A percentile compares a stretch with the other conserved stretches of the same genome.
These are phyloP conservation scores for Vitis amurensis DNA, from an alignment of 164 flowering plant species.

Conservation along the genomic window DNA sequence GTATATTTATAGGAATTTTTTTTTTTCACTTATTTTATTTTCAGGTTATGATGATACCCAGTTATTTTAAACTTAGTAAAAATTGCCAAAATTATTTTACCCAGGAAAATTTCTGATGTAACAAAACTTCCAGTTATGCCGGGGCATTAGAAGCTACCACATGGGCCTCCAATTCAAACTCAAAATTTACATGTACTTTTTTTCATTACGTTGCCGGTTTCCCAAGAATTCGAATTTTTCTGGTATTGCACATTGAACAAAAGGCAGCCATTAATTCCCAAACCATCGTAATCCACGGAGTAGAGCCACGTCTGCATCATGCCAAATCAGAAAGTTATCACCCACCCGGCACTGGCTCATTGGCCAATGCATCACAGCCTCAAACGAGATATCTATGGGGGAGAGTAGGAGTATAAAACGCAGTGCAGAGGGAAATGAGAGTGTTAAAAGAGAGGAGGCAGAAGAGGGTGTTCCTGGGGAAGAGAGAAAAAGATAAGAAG, in stretches of 20 bases:
- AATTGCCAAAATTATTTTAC: too few relatives aligned
- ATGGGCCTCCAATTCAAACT: too few relatives aligned
- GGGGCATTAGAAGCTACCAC: too few relatives aligned
- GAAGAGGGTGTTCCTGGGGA: neutral
- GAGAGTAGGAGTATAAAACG: slow-evolving; percentile 13
- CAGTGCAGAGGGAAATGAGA: too few relatives aligned
- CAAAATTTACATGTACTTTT: too few relatives aligned
- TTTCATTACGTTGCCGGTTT: too few relatives aligned
- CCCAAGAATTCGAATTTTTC: neutral
- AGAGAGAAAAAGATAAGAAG: neutral
- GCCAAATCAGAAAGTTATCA: slow-evolving; percentile 11
- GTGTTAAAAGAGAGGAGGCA: neutral
- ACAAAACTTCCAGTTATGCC: too few relatives aligned
- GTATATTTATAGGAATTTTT: too few relatives aligned
- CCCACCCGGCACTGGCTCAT: slow-evolving; percentile 12
- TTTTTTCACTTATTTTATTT: too few relatives aligned
- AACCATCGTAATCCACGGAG: neutral
- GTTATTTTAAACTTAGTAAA: too few relatives aligned
- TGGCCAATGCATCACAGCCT: slow-evolving; percentile 27
- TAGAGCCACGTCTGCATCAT: neutral
- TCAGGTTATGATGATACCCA: too few relatives aligned
- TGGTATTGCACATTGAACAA: slow-evolving; percentile 15
- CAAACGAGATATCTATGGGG: slow-evolving; percentile 27
- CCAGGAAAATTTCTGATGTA: too few relatives aligned
- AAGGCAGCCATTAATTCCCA: neutral